phyloP scores from a whole-genome alignment of 1,284 basidiomycete genomes.

The Tetrapyrgos nigripes region DNA sequence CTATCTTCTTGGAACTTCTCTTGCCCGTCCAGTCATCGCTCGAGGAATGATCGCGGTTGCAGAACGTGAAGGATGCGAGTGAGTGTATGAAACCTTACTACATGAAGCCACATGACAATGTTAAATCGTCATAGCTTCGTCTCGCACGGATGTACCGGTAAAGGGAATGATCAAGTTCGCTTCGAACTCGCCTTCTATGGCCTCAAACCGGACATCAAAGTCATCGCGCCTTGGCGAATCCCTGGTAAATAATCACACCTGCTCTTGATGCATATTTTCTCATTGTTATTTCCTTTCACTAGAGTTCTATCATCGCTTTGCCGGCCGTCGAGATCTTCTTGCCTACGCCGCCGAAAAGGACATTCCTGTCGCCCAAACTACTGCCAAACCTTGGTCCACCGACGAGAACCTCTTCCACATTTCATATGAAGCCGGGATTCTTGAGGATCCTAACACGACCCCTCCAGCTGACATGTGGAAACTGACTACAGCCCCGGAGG shows the following conservation, averaged over 20 bases:
- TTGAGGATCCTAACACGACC: constrained; percentile 96
- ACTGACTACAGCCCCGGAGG: constrained; percentile 86
- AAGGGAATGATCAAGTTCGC: constrained; percentile 99
- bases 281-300: constrained; percentile 1
- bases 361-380: constrained; percentile 95
- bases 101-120: not conserved
- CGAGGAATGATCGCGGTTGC: constrained; percentile 98
- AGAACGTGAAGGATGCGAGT: constrained; percentile 93
- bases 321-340: constrained; percentile 93
- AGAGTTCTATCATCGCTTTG: constrained; percentile 98
- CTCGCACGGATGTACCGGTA: constrained; percentile 98
- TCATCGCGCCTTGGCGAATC: constrained; percentile 97
- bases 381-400: constrained; percentile 98
- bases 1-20: constrained; percentile 97
- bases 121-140: constrained; percentile 74
- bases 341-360: constrained; percentile 88
- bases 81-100: constrained; percentile 36
- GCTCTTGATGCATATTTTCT: not conserved
- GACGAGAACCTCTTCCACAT: constrained; percentile 99
- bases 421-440: constrained; percentile 98
- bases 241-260: constrained; percentile 64
- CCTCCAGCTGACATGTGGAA: constrained; percentile 99
- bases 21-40: constrained; percentile 98
- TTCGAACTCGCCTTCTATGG: constrained; percentile 99
- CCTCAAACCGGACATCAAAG: constrained; percentile 98